phyloP scores from a whole-genome alignment of 2,329 filamentous ascomycete species.

The Paecilomyces sp. region DNA sequence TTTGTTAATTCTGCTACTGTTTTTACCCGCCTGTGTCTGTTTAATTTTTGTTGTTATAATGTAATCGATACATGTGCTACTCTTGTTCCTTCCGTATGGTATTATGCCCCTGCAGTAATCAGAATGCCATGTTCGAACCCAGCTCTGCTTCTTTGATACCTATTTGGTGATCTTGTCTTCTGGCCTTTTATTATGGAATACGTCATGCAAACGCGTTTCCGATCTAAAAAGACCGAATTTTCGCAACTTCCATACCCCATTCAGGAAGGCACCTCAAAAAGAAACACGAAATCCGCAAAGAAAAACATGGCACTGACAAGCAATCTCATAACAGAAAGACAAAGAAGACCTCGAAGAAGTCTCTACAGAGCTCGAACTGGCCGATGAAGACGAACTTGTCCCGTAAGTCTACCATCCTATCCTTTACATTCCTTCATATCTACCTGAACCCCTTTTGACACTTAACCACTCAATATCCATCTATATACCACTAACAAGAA shows the following conservation, averaged over 20 bases:
- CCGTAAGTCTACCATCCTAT: conserved; percentile 55
- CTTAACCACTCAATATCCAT: neutral
- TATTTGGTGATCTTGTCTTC: neutral
- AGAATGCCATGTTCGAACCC: neutral
- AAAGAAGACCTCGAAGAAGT: conserved; percentile 97
- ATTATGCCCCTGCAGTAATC: neutral
- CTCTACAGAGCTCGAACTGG: conserved; percentile 81
- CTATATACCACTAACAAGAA: conserved; percentile 4
- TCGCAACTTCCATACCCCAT: too few species aligned
- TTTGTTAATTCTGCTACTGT: neutral
- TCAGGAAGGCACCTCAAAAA: too few species aligned
- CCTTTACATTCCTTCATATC: neutral
- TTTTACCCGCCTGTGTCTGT: neutral
- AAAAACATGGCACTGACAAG: conserved; percentile 9
- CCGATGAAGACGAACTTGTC: conserved; percentile 88
- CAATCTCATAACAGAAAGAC: conserved; percentile 64
- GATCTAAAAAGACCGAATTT: too few species aligned
- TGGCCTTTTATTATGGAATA: neutral
- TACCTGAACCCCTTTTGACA: neutral
- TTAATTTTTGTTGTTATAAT: neutral
- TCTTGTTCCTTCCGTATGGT: neutral
- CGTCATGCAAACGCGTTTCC: neutral
- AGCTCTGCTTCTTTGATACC: neutral
- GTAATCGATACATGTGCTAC: neutral
- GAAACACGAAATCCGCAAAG: neutral